Percentiles rank a stretch among this genome's conserved stretches.
Evolutionary conservation across 2,329 filamentous ascomycete genomes (phyloP).

Genomic region (Verticillium dahliae): DNA sequence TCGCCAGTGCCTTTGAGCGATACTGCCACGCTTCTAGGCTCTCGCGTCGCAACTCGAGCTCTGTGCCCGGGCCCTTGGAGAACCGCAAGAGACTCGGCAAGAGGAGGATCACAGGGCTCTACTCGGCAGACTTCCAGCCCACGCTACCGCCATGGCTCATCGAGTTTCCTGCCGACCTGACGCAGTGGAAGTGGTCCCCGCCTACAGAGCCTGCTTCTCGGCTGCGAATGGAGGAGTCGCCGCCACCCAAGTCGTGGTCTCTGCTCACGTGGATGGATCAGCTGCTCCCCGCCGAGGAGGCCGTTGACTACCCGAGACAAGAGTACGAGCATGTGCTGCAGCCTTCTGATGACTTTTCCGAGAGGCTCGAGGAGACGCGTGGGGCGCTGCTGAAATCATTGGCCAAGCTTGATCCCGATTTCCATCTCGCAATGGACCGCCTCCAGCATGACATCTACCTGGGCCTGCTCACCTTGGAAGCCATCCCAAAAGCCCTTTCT

Average conservation of each 20-base stretch:
- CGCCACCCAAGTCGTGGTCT: background rate
- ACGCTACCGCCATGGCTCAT: constrained; percentile 40
- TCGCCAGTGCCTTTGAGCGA: constrained; percentile 42
- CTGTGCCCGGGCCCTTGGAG: constrained; percentile 48
- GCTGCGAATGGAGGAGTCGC: background rate
- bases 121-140: constrained; percentile 29
- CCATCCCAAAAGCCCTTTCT: constrained; percentile 3
- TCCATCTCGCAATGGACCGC: constrained; percentile 2
- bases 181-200: constrained; percentile 45
- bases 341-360: background rate
- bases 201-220: constrained; percentile 23
- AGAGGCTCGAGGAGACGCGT: constrained; percentile 6
- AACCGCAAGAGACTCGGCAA: constrained; percentile 45
- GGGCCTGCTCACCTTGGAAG: constrained; percentile 1
- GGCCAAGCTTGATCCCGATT: background rate
- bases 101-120: constrained; percentile 46
- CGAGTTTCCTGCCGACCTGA: constrained; percentile 34
- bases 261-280: background rate
- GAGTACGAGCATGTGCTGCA: background rate
- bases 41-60: constrained; percentile 24
- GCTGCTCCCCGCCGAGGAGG: background rate
- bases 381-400: constrained; percentile 3
- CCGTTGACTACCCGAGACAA: background rate
- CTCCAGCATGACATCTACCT: constrained; percentile 6
- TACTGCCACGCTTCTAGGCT: constrained; percentile 25